phyloP scores from a whole-genome alignment of 139 green algal species.

The Volvox africanus region DNA sequence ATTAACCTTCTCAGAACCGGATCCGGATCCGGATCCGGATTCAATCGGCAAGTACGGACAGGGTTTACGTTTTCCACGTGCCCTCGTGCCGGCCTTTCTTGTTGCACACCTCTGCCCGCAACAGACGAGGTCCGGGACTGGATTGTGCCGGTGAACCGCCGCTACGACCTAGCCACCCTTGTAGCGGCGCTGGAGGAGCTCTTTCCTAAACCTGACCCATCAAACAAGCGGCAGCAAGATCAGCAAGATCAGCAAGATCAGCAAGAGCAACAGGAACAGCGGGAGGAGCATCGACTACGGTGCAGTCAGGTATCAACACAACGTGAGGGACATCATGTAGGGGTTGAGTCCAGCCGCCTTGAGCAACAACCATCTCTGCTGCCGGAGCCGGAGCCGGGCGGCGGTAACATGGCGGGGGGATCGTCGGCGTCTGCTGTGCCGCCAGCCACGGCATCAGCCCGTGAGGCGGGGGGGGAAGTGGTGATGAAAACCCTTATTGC shows the following conservation, averaged over 20 bases:
- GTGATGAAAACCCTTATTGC: neutral
- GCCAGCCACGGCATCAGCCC: too few species aligned
- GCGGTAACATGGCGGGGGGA: neutral
- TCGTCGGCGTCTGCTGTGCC: neutral
- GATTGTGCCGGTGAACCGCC: conserved; percentile 93
- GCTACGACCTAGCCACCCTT: conserved; percentile 66
- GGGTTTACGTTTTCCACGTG: too few species aligned
- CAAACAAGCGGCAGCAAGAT: neutral
- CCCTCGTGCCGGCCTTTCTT: too few species aligned
- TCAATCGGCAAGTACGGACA: too few species aligned
- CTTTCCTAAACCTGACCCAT: conserved; percentile 24
- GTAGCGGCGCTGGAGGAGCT: conserved; percentile 41
- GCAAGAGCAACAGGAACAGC: conserved; percentile 1
- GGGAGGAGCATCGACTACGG: neutral
- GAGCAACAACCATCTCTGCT: neutral
- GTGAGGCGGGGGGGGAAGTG: too few species aligned
- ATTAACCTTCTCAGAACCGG: too few species aligned
- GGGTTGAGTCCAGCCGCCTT: too few species aligned
- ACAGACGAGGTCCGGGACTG: conserved; percentile 73
- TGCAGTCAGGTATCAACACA: neutral
- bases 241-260: conserved; percentile 11
- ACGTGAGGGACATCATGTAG: too few species aligned
- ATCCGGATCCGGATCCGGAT: too few species aligned
- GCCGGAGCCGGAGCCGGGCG: too few species aligned
- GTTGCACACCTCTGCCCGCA: neutral